Conservation (phyloP, 2,329 filamentous ascomycete species). For the Juglanconis sp. region DNA sequence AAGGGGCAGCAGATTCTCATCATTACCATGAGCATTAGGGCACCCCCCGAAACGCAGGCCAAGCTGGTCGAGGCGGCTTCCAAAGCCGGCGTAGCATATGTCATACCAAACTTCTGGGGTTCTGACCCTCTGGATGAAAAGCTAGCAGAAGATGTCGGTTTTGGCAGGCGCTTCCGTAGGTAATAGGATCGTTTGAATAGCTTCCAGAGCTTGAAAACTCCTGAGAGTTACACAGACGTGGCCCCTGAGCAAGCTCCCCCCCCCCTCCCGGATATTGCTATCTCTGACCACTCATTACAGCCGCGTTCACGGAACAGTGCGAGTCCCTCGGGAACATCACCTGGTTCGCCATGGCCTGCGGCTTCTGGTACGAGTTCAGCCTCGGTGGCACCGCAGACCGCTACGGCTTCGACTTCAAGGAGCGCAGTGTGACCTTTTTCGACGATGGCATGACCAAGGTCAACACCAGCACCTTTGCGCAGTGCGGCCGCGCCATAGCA, state of each 20-base stretch:
- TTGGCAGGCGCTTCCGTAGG: constrained; percentile 1
- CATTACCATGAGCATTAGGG: constrained; percentile 36
- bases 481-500: constrained; percentile 40
- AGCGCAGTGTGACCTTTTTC: constrained; percentile 32
- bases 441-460: constrained; percentile 57
- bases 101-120: constrained; percentile 42
- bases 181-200: constrained; percentile 27
- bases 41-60: constrained; percentile 33
- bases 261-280: background rate
- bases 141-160: constrained; percentile 13
- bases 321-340: constrained; percentile 31
- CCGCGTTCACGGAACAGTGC: constrained; percentile 32
- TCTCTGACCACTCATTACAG: background rate
- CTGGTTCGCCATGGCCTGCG: constrained; percentile 35
- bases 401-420: constrained; percentile 27
- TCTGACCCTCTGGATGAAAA: constrained; percentile 21
- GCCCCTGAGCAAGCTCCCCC: background rate
- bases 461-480: constrained; percentile 56
- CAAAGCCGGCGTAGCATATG: constrained; percentile 39
- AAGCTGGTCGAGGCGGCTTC: constrained; percentile 41
- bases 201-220: constrained; percentile 6
- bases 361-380: constrained; percentile 53
- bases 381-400: constrained; percentile 29
- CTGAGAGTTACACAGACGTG: too few relatives aligned
- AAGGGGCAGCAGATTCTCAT: constrained; percentile 33